phyloP scores from a whole-genome alignment of 257 asterid genomes.

The Solanum piurae region DNA sequence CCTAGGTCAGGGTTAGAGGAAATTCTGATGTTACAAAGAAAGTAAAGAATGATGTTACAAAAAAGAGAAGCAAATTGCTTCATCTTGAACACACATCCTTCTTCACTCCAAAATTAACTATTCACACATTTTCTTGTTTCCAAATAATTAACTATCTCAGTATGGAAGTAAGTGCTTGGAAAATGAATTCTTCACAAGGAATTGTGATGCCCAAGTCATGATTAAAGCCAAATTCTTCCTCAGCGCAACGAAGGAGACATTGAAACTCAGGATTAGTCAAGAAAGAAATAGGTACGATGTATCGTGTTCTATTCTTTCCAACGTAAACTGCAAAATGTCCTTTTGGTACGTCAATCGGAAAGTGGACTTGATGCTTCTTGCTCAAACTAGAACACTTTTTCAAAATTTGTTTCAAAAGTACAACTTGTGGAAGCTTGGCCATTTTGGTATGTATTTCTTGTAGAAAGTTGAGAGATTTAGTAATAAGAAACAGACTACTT shows the following conservation, averaged over 20 bases:
- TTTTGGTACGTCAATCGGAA: background rate
- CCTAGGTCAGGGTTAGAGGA: background rate
- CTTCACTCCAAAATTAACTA: background rate
- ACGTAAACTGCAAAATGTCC: conserved; percentile 8
- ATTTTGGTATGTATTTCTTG: background rate
- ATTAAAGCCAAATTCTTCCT: conserved; percentile 4
- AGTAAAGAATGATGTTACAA: conserved; percentile 5
- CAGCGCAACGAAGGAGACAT: background rate
- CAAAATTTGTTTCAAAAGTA: background rate
- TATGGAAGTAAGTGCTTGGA: background rate
- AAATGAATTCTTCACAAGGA: background rate
- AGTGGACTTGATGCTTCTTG: background rate
- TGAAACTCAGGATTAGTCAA: background rate
- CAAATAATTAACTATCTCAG: background rate
- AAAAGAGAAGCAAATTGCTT: conserved; percentile 14
- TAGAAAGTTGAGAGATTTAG: background rate
- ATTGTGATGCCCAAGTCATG: conserved; percentile 4
- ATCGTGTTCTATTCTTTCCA: background rate
- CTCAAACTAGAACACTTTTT: background rate
- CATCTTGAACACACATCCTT: conserved; percentile 11
- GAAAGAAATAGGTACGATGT: conserved; percentile 2
- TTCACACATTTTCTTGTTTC: background rate
- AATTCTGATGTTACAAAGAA: background rate
- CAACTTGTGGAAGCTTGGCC: conserved; percentile 13
- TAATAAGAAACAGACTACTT: background rate